Base-by-base conservation (phyloP, 768 basidiomycete species). In the Collybia mongolica region DNA sequence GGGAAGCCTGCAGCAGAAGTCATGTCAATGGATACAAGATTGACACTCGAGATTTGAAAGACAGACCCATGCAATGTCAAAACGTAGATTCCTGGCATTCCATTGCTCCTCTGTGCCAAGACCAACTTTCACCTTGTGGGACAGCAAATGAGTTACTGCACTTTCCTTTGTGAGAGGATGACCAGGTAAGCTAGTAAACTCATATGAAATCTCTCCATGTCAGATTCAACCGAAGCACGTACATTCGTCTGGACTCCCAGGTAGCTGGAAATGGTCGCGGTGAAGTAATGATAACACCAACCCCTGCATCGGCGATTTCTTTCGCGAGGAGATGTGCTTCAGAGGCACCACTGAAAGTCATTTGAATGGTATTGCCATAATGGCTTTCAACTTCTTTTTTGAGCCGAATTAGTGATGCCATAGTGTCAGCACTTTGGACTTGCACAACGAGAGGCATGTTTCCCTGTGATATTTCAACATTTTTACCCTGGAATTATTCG, bases 31-130 rank as follows among this genome's bases (percentile, higher is more conserved):
- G 19, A 44, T n/a, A 11, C 39, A 22, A 11, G 14, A 28, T 18
- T 40, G 14, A 19, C 22, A 44, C 17, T 15, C 23, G 20, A 39
- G 15, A 9, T 9, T 36, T 48, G 44, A 38, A 42, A 52, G 22
- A 69, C 82, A 58, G 56, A 86, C 88, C 93, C 93, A 95, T 45
- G 80, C 88, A 32, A 82, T 67, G 53, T 95, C 91, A 57, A 93
- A 89, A n/a, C 88, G 80, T 9, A 86, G 75, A 59, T 86, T 91
- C 23, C 90, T 80, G 11, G 88, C 85, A 35, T 76, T 74, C 86
- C 86, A 92, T 26, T 75, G 76, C 54, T 83, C 82, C 37, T 75
- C 65, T 36, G 69, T 66, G n/a, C 86, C 88, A 39, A 92, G 62
- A 5, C 81, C 89, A 20, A 91, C 83, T 5, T 80, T 82, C 14